These are phyloP conservation scores for Dryas drummondii DNA, from an alignment of 306 rosid species.

Conservation along the genomic window DNA sequence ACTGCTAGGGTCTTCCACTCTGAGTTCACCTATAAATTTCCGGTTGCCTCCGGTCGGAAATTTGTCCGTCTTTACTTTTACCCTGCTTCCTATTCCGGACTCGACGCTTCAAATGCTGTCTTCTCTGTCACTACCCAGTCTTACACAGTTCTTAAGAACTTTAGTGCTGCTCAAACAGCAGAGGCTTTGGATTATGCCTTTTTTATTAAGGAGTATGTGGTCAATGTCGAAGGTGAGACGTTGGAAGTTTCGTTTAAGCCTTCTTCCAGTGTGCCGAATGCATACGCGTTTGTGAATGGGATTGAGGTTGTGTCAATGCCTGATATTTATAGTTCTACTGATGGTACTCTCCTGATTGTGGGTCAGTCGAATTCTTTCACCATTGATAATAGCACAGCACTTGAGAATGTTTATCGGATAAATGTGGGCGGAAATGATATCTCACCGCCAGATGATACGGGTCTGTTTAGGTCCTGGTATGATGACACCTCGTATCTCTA, in stretches of 20 bases:
- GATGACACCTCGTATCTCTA: constrained; percentile 57
- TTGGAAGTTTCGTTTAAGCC: constrained; percentile 72
- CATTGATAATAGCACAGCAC: constrained; percentile 62
- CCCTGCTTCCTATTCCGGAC: constrained; percentile 56
- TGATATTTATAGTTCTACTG: constrained; percentile 57
- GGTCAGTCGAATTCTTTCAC: constrained; percentile 29
- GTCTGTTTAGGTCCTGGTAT: constrained; percentile 78
- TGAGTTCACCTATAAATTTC: constrained; percentile 60
- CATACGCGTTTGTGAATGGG: constrained; percentile 88
- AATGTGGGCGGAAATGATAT: constrained; percentile 91
- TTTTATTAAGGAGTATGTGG: constrained; percentile 58
- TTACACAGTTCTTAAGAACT: constrained; percentile 60
- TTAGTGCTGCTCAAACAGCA: constrained; percentile 64
- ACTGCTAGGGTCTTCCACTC: constrained; percentile 60
- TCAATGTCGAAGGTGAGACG: constrained; percentile 56
- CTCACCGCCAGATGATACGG: constrained; percentile 72
- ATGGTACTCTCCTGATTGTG: constrained; percentile 43
- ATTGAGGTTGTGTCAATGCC: constrained; percentile 88
- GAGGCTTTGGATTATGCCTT: constrained; percentile 59
- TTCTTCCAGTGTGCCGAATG: constrained; percentile 50
- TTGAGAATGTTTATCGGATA: constrained; percentile 69
- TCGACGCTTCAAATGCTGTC: constrained; percentile 52
- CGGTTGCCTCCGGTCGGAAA: constrained; percentile 72
- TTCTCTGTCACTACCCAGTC: constrained; percentile 58
- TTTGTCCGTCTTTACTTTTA: constrained; percentile 78